These are phyloP conservation scores for Penicillium sp. DNA, from an alignment of 2,329 filamentous ascomycete species.

Conservation along the genomic window DNA sequence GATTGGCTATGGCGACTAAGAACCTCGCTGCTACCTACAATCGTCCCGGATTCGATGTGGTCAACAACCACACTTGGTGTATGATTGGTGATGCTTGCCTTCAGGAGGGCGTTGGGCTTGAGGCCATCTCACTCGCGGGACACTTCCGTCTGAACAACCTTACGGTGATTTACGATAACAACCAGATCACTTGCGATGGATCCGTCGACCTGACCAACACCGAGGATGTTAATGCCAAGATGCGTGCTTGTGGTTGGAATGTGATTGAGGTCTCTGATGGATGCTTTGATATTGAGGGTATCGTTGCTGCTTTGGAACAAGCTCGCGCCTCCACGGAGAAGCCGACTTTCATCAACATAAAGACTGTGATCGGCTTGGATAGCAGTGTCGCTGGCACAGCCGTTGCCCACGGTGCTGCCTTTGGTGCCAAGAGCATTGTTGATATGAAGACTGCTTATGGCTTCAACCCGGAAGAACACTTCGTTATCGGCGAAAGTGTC, in stretches of 20 bases:
- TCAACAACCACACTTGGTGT: constrained; percentile 57
- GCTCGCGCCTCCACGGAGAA: constrained; percentile 50
- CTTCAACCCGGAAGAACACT: constrained; percentile 52
- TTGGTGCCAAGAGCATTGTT: constrained; percentile 56
- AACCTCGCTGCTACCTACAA: constrained; percentile 59
- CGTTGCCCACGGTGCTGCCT: constrained; percentile 60
- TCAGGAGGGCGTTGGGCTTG: constrained; percentile 57
- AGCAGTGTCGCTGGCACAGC: constrained; percentile 49
- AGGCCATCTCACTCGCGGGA: constrained; percentile 58
- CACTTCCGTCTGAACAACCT: constrained; percentile 58
- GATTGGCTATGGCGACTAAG: constrained; percentile 60
- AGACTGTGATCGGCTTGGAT: constrained; percentile 58
- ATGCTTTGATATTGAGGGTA: constrained; percentile 51
- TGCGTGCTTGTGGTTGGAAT: constrained; percentile 59
- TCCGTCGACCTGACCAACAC: constrained; percentile 55
- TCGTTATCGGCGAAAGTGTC: constrained; percentile 49
- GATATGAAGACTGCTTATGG: constrained; percentile 56
- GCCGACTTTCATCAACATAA: constrained; percentile 61
- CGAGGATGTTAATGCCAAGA: constrained; percentile 59
- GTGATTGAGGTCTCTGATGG: constrained; percentile 58
- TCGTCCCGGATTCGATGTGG: constrained; percentile 49
- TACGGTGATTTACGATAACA: constrained; percentile 60
- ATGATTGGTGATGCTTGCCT: constrained; percentile 61
- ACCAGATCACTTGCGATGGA: constrained; percentile 60
- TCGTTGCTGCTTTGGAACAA: constrained; percentile 51